Percentiles rank a stretch among this genome's conserved stretches.
These are phyloP conservation scores for Lactuca saligna DNA, from an alignment of 129 eudicot species.

Conservation along the genomic window DNA sequence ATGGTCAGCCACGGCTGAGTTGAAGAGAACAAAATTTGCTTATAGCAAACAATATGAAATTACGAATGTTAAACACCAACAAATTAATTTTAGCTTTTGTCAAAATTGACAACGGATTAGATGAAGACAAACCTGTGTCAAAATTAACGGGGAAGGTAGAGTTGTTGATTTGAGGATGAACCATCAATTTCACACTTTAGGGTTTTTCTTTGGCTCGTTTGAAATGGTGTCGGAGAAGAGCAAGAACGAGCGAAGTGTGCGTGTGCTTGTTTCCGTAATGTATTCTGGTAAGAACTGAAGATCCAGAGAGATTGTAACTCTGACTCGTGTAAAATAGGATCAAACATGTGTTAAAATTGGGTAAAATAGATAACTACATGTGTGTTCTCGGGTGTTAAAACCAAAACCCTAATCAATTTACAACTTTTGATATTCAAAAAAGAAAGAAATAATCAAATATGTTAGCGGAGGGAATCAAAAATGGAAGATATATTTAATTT, in stretches of 20 bases:
- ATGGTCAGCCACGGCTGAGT: background rate
- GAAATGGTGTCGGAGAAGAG: background rate
- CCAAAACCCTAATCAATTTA: slow-evolving; percentile 7
- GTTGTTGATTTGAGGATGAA: background rate
- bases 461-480: background rate
- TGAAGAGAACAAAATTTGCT: background rate
- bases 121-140: background rate
- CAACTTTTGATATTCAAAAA: background rate
- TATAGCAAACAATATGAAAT: background rate
- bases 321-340: background rate
- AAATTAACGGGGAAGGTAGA: background rate
- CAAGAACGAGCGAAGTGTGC: slow-evolving; percentile 1
- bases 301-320: slow-evolving; percentile 7
- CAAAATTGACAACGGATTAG: background rate
- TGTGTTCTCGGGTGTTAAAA: background rate
- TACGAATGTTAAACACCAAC: background rate
- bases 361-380: background rate
- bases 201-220: slow-evolving; percentile 4
- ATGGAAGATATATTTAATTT: no score
- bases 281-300: background rate
- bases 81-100: background rate
- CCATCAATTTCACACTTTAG: slow-evolving; percentile 10
- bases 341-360: background rate
- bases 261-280: background rate
- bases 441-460: background rate